Evolutionary conservation across 345 rosid genomes (phyloP), one percentile per base, ranked within the genome.

Genomic region (Rhodomyrtus tomentosa): DNA sequence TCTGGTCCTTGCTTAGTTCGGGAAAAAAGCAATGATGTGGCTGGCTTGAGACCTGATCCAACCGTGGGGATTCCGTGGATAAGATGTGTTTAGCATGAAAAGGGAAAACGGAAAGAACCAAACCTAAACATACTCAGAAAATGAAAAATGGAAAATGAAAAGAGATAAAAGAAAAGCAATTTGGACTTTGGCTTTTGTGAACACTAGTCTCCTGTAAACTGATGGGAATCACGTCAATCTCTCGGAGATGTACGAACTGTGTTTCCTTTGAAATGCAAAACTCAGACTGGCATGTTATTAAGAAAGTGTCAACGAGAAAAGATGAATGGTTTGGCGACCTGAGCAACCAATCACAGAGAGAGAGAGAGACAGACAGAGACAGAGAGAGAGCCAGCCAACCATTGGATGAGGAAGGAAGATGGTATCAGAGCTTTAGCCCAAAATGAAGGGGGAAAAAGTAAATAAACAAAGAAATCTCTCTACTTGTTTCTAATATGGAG

Each of bases 61-160:
- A 9, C 5, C 1, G 36, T 27, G 18, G 79, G 4, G 79, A 68
- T 68, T 68, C 79, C 45, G 79, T 18, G 45, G 79, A 68, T 18
- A 68, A 18, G 45, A 68, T 45, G 13, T 68, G 79, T 68, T 68
- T 68, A 68, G 36, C 76, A 32, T 32, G 76, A 36, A 68, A 68
- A 36, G 45, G 45, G 38, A 68, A 68, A 4, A 68, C 36, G 25
- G 36, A 90, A 89, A 84, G 89, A 55, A 90, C 92, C 90, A 89
- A 90, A 88, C 85, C 82, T 56, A 48, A 83, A 55, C 82, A 58
- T 68, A 68, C 79, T 45, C 45, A 68, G 38, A 68, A 32, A 59
- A 59, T 27, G 6, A 53, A 49, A 40, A 40, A 40, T 4, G 5
- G 5, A 40, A 49, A 49, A 11, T 49, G 50, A 49, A 49, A 9